Evolutionary conservation across 2,329 filamentous ascomycete species (phyloP).

Genomic region (Beauveria bassiana): DNA sequence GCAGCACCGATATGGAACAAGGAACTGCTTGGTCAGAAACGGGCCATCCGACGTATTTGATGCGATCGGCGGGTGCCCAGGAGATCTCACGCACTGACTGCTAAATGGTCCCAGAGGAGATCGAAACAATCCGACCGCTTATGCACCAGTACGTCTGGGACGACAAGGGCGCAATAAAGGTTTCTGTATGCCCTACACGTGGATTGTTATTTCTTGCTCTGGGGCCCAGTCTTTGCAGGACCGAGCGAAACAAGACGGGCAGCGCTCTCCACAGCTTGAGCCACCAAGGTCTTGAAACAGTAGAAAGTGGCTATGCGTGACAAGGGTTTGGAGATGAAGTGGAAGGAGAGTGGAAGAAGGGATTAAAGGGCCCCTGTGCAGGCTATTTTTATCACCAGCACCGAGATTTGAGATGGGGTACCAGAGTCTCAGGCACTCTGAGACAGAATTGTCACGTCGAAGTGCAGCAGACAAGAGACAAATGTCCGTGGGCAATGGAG

Average conservation of each 20-base stretch:
- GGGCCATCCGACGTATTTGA: constrained; percentile 12
- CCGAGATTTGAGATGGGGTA: neutral
- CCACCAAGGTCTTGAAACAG: constrained; percentile 11
- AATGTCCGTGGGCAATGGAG: neutral
- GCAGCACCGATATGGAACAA: neutral
- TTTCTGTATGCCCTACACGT: constrained; percentile 9
- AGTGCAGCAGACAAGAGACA: constrained; percentile 2
- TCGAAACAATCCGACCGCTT: constrained; percentile 12
- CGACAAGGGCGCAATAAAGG: constrained; percentile 7
- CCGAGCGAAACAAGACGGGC: constrained; percentile 11
- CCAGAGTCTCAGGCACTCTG: constrained; percentile 7
- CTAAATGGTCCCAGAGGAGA: constrained; percentile 8
- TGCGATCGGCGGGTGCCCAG: constrained; percentile 10
- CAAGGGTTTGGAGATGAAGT: constrained; percentile 6
- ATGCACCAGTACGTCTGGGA: constrained; percentile 4
- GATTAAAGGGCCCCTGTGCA: constrained; percentile 1
- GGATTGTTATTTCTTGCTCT: constrained; percentile 1
- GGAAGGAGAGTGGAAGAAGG: constrained; percentile 9
- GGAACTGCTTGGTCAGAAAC: constrained; percentile 2
- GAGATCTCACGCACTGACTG: constrained; percentile 12
- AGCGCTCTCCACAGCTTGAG: constrained; percentile 10
- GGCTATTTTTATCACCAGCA: constrained; percentile 12
- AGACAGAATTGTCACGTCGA: constrained; percentile 1
- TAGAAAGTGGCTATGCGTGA: constrained; percentile 9
- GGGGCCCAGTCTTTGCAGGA: constrained; percentile 11